Evolutionary conservation across 805 yeast species (phyloP), one percentile per base, ranked within the genome.

Genomic region (Ogataea populi-albae): DNA sequence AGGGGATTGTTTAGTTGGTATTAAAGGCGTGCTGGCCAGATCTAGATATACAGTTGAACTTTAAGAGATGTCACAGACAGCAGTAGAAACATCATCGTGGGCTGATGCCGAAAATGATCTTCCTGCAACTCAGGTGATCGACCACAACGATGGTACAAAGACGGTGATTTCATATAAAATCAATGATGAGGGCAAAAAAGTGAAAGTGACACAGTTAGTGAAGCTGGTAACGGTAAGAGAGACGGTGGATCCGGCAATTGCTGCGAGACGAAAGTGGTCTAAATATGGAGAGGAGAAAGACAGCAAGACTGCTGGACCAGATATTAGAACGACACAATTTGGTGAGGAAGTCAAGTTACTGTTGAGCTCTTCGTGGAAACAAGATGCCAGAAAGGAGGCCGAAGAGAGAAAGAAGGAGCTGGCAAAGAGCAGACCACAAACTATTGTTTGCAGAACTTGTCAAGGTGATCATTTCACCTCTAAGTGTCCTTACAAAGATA

Each of bases 401-500:
- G 76, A 59, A 28, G 65, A 66, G 44, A 69, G 68, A 42, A 65
- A 66, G 52, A 72, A 72, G 52, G 68, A 65, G 27, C 37, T 57
- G 68, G 38, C 47, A 11, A 46, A 79, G 64, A 78, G 75, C 55
- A 81, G 74, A 57, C 84, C 79, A 60, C 73, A 57, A 28, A 66
- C 69, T 37, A 67, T 67, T 37, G 65, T 62, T 47, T 93, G 98
- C 77, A 86, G 97, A 76, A 68, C 75, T 37, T 93, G 99, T 82
- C 85, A 84, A 43, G 96, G 96, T 58, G 83, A 79, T 50, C 99
- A 93, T 73, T 86, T 81, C 75, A 85, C 97, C 26, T 69, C 87
- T 62, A 81, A 83, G 68, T 93, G 99, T 84, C 98, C 98, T 46
- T 87, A 78, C 76, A 89, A 85, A 69, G 94, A 83, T 54, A 84